phyloP scores from a whole-genome alignment of 768 basidiomycete species.

The Rhizopogon rudus region DNA sequence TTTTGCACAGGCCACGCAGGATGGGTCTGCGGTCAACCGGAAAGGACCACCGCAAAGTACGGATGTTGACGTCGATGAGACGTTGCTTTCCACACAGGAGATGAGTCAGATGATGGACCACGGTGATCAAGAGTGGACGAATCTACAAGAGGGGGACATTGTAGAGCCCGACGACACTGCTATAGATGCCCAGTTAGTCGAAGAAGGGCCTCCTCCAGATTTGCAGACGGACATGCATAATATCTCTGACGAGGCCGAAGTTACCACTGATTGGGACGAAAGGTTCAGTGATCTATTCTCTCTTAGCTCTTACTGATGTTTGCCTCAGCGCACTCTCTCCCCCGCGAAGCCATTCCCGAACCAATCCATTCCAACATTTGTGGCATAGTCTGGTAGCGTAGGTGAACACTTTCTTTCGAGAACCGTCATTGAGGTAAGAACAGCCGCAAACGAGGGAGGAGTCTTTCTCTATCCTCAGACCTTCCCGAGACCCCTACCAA shows the following conservation, averaged over 20 bases:
- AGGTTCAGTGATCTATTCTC: not conserved
- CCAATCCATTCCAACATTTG: not conserved
- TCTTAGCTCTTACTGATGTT: not conserved
- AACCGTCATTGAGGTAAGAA: not conserved
- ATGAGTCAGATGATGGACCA: slow-evolving; percentile 22
- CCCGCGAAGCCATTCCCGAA: not conserved
- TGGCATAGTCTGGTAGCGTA: not conserved
- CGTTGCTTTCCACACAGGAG: slow-evolving; percentile 27
- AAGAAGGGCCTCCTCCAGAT: not conserved
- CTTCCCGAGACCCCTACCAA: slow-evolving; percentile 13
- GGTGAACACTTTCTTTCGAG: not conserved
- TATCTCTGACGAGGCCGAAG: not conserved
- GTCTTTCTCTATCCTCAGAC: slow-evolving; percentile 11
- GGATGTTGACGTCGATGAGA: slow-evolving; percentile 27
- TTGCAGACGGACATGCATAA: not conserved
- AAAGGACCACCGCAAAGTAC: slow-evolving; percentile 1
- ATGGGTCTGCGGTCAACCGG: slow-evolving; percentile 6
- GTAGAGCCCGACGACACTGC: slow-evolving; percentile 7
- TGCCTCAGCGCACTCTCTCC: not conserved
- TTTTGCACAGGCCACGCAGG: slow-evolving; percentile 17
- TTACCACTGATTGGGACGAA: not conserved
- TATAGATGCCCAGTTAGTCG: slow-evolving; percentile 4
- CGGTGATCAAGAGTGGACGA: slow-evolving; percentile 18
- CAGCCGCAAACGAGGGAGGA: slow-evolving; percentile 22
- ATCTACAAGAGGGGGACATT: slow-evolving; percentile 12